Conservation (phyloP, 169 alveolate species). For the Plasmodium relictum region DNA sequence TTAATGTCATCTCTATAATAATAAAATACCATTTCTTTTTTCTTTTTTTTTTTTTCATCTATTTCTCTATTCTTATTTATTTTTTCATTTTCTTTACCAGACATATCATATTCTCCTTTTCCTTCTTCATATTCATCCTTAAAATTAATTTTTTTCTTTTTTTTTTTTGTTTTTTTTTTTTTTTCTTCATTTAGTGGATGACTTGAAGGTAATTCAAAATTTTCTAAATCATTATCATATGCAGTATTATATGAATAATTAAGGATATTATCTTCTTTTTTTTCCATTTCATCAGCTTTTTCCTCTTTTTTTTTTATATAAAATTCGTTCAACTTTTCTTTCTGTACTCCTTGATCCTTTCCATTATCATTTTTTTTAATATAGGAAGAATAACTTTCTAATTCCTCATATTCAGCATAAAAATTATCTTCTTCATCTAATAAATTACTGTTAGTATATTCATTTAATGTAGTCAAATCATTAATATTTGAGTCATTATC, state of each 20-base stretch:
- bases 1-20: neutral
- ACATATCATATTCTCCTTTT: neutral
- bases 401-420: neutral
- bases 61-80: neutral
- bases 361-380: neutral
- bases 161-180: neutral
- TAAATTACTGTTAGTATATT: neutral
- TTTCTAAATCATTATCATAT: constrained; percentile 35
- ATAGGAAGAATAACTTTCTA: neutral
- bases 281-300: neutral
- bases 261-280: neutral
- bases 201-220: constrained; percentile 39
- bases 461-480: neutral
- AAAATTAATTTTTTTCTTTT: constrained; percentile 36
- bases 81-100: neutral
- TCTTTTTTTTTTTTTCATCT: too few species aligned
- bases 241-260: neutral
- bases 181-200: constrained; percentile 33
- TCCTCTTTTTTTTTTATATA: neutral
- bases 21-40: neutral
- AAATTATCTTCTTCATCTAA: neutral
- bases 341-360: neutral
- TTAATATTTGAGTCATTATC: neutral
- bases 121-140: constrained; percentile 4
- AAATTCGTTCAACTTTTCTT: neutral